These are phyloP conservation scores for Carex pumila DNA, from an alignment of 176 grass and related monocot species.

Conservation along the genomic window DNA sequence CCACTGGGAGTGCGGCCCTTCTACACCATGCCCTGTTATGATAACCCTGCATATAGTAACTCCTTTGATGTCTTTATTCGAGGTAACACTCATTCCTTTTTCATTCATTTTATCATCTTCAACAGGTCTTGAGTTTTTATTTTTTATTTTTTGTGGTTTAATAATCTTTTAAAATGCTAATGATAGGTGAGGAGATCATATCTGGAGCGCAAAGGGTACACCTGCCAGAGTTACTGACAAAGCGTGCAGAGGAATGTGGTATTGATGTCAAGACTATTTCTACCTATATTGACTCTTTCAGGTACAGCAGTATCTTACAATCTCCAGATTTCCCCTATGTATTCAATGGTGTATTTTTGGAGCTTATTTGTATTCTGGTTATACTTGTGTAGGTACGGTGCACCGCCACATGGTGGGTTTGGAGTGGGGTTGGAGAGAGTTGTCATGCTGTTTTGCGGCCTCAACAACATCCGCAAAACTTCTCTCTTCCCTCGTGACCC, in stretches of 20 bases:
- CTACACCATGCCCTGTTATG: slow-evolving; percentile 96
- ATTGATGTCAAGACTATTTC: slow-evolving; percentile 72
- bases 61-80: slow-evolving; percentile 98
- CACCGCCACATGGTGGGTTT: slow-evolving; percentile 57
- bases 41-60: slow-evolving; percentile 67
- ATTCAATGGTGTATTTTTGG: background rate
- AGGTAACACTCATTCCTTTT: slow-evolving; percentile 30
- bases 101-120: background rate
- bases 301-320: slow-evolving; percentile 22
- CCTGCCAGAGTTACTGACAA: slow-evolving; percentile 59
- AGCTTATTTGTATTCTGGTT: background rate
- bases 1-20: slow-evolving; percentile 87
- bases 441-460: slow-evolving; percentile 70
- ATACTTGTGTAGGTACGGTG: no score
- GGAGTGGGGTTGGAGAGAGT: slow-evolving; percentile 63
- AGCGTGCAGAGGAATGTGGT: slow-evolving; percentile 69
- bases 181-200: slow-evolving; percentile 79
- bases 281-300: slow-evolving; percentile 78
- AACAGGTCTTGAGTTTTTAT: background rate
- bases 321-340: background rate
- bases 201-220: slow-evolving; percentile 93
- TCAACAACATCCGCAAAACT: slow-evolving; percentile 51
- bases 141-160: background rate
- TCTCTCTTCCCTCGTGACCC: slow-evolving; percentile 77
- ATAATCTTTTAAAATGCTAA: background rate